Base-by-base conservation (phyloP, 495 filamentous ascomycete species). In the Articulospora tetracladia region DNA sequence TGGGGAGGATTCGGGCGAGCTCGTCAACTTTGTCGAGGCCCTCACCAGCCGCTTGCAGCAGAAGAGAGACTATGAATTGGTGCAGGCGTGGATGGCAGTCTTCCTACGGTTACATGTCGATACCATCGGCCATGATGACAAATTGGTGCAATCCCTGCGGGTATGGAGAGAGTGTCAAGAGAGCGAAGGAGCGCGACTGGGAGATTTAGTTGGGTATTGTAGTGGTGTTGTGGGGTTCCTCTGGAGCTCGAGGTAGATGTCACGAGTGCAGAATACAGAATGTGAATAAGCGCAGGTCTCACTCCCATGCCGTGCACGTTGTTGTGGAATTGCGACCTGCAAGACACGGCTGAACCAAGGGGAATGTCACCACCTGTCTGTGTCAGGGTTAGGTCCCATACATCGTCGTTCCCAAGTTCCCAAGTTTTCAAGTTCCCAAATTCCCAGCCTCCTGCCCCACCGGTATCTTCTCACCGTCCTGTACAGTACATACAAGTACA, bases 31-130 rank as follows among this genome's bases (percentile, higher is more conserved):
- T 65, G 84, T 98, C 32, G 56, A 71, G 10, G 90, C 92, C 3
- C 74, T 98, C 48, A 93, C 89, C 0, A 74, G 72, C 58, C 79
- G 87, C 17, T 75, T 98, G 25, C 72, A 73, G 20, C 74, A 79
- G 41, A 82, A 82, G 57, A 80, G 79, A 46, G 94, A 98, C 74
- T 98, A 93, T 70, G 94, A 98, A 69, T 79, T 98, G 50, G 86
- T 90, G 41, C 92, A 97, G 73, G 91, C 91, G 11, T 98, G 95
- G 94, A 96, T 98, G 89, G 83, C 86, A 17, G 92, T 97, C 0
- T 94, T 97, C 65, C 66, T 98, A 56, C 82, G 86, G 52, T 70
- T 93, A 34, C 92, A 97, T 73, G 80, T 79, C 10, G 86, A 87
- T 58, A 73, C 79, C 13, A 72, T 88, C 11, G 70, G 70, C 1